Base-by-base conservation (phyloP, 345 rosid species). In the Gossypium longicalyx region DNA sequence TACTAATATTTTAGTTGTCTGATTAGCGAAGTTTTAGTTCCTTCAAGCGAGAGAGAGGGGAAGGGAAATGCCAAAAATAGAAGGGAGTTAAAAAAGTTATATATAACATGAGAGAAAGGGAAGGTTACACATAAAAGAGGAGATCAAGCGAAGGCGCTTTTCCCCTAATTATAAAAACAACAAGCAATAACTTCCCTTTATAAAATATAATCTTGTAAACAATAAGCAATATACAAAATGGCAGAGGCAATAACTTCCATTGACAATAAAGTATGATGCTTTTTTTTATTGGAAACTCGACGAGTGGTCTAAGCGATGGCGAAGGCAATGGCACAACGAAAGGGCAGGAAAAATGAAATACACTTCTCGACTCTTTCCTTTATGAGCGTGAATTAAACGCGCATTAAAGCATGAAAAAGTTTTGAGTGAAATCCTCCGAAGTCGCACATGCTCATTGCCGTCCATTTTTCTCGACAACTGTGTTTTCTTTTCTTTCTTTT, bases 61-160 rank as follows among this genome's bases (percentile, higher is more conserved):
- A 6, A 41, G 75, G 54, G 57, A 65, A 38, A 62, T 69, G 80
- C 84, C 71, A 86, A 83, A 81, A 67, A 67, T 83, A 81, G 80
- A 53, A 77, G 70, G 66, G 71, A 64, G 77, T 65, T 70, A 48
- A 44, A 47, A 47, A 70, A 71, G 22, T 10, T 29, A 56, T 5
- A 51, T 0, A 51, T 48, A 51, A 51, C 6, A 45, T 45, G 41
- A 56, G 64, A 51, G 41, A 61, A 43, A 41, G 70, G 62, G 74
- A 76, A 76, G 79, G 81, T 79, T 75, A 72, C 79, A 27, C 76
- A 74, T 47, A 57, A 51, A 66, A 73, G 75, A 61, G 76, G 79
- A 70, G 73, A 74, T 52, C 57, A 52, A 61, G 57, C 43, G 47
- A 56, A 4, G 5, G 38, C 38, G 38, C 38, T 29, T 29, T 4